A percentile compares a stretch with the other conserved stretches of the same genome.
Conservation (phyloP, 768 basidiomycete genomes). For the Stropharia rugosoannulata region DNA sequence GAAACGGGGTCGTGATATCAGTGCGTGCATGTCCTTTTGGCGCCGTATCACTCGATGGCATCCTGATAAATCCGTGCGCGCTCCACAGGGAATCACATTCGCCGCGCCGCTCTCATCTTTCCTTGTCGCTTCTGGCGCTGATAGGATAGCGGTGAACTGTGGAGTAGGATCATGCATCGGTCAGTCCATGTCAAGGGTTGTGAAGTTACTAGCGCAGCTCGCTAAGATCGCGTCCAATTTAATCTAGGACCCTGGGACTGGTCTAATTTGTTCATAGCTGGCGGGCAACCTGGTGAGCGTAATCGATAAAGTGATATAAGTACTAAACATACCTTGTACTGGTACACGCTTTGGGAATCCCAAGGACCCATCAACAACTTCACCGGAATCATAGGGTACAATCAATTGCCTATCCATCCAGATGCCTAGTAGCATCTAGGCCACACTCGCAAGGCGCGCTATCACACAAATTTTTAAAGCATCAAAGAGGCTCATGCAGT, state of each 20-base stretch:
- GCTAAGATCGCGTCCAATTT: too few species aligned
- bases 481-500: too few species aligned
- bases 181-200: constrained; percentile 12
- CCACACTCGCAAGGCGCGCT: neutral
- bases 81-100: constrained; percentile 48
- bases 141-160: constrained; percentile 55
- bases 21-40: constrained; percentile 30
- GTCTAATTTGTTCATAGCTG: constrained; percentile 20
- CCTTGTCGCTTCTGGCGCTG: constrained; percentile 36
- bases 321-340: neutral
- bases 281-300: constrained; percentile 21
- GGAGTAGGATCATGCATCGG: constrained; percentile 51
- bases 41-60: neutral
- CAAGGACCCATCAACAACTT: constrained; percentile 38
- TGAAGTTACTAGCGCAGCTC: neutral
- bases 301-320: neutral
- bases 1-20: constrained; percentile 56
- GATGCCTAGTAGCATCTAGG: neutral
- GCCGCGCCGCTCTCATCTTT: constrained; percentile 37
- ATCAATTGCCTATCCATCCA: constrained; percentile 4
- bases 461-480: too few species aligned
- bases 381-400: constrained; percentile 30
- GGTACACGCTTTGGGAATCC: too few species aligned
- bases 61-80: neutral
- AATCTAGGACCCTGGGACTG: constrained; percentile 26